Percentiles rank a stretch among this genome's conserved stretches.
These are phyloP conservation scores for Cryptosporidium tyzzeri DNA, from an alignment of 169 alveolate genomes.

Conservation along the genomic window DNA sequence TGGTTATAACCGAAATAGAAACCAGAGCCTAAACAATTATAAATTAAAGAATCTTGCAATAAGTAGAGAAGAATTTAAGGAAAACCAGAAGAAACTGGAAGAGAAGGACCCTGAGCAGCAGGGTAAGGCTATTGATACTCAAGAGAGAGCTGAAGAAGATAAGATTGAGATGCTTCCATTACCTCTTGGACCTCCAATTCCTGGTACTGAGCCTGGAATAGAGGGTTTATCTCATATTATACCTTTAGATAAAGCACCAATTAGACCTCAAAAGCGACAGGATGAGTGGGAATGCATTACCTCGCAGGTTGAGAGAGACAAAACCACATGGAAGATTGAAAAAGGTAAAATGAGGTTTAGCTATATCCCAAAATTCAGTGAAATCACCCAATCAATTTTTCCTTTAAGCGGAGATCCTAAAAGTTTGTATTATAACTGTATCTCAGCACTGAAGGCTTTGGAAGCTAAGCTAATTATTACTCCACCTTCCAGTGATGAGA, in stretches of 20 bases:
- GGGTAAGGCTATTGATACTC: background rate
- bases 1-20: background rate
- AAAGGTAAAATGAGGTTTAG: conserved; percentile 58
- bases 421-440: conserved; percentile 51
- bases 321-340: conserved; percentile 45
- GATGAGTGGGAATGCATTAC: conserved; percentile 73
- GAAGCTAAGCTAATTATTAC: conserved; percentile 37
- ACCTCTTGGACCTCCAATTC: conserved; percentile 56
- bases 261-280: conserved; percentile 66
- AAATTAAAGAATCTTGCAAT: background rate
- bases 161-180: conserved; percentile 13
- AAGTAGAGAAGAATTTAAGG: conserved; percentile 9
- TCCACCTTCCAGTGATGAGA: conserved; percentile 55
- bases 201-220: conserved; percentile 68
- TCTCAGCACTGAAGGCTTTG: conserved; percentile 12
- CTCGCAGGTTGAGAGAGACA: conserved; percentile 64
- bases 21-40: conserved; percentile 1
- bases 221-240: conserved; percentile 36
- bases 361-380: conserved; percentile 59
- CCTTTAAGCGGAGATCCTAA: conserved; percentile 73
- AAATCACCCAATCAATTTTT: conserved; percentile 7
- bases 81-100: background rate
- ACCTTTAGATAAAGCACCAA: background rate
- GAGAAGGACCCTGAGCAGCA: background rate
- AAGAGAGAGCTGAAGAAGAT: background rate